Base-by-base conservation (phyloP, 805 yeast species). In the Starmerella sirachaensis region DNA sequence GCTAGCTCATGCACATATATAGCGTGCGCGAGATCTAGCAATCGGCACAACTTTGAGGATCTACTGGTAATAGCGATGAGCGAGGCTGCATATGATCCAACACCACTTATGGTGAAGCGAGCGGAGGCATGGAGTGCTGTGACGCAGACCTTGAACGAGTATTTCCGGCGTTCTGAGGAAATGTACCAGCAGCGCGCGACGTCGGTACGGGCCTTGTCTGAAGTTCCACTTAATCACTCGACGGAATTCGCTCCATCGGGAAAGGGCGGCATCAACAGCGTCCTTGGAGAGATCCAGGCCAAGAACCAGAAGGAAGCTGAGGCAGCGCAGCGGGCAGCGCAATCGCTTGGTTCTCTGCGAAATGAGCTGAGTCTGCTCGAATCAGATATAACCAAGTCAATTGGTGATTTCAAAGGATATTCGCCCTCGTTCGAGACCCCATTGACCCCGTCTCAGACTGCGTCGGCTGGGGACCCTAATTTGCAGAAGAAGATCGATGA, bases 41-140 rank as follows among this genome's bases (percentile, higher is more conserved):
- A n/a, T n/a, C n/a, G n/a, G n/a, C n/a, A n/a, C n/a, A n/a, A n/a
- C n/a, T n/a, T n/a, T n/a, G n/a, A n/a, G n/a, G n/a, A n/a, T n/a
- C n/a, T n/a, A n/a, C n/a, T n/a, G n/a, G n/a, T n/a, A n/a, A n/a
- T n/a, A n/a, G n/a, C n/a, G n/a, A n/a, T n/a, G n/a, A n/a, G n/a
- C n/a, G n/a, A n/a, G n/a, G n/a, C n/a, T n/a, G n/a, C 29, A 73
- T 23, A 79, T 3, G 74, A 74, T 48, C 97, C 97, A 9, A 85
- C 96, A 1, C 96, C 86, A 41, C 72, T 81, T 6, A 64, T 88
- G 42, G 91, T 94, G 2, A 68, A 72, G 20, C 66, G 97, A 45
- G 86, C 88, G 57, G 69, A 76, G 34, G 78, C 93, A 2, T 88
- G 96, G 95, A 66, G 94, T 41, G 68, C 71, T 28, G 73, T 86